Evolutionary conservation across 2,329 filamentous ascomycete species (phyloP).

Genomic region (Aureobasidium melanogenum): DNA sequence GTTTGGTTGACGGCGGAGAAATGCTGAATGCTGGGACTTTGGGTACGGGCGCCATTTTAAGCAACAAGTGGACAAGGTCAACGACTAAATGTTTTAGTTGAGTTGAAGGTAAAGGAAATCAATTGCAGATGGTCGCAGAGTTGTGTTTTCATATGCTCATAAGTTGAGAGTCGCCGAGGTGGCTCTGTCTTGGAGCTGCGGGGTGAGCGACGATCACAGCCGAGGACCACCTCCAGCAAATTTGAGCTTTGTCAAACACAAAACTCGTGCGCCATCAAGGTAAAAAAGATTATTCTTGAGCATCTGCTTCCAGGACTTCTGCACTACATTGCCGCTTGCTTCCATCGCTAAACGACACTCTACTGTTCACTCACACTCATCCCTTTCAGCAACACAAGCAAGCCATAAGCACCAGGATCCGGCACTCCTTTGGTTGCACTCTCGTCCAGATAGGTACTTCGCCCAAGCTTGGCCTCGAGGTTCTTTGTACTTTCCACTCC

Average conservation of each 20-base stretch:
- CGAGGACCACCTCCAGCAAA: neutral
- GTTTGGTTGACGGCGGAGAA: slow-evolving; percentile 16
- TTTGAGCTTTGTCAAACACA: neutral
- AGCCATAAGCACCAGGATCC: slow-evolving; percentile 29
- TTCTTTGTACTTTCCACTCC: slow-evolving; percentile 28
- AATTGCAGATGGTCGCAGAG: neutral
- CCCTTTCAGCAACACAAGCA: slow-evolving; percentile 27
- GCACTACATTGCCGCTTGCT: neutral
- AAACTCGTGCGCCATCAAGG: neutral
- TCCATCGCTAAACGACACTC: neutral
- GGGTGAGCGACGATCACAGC: slow-evolving; percentile 5
- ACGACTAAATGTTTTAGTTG: neutral
- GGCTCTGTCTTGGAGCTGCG: neutral
- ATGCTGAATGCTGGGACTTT: neutral
- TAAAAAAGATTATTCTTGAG: neutral
- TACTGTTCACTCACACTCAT: slow-evolving; percentile 16
- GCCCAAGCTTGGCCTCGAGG: slow-evolving; percentile 27
- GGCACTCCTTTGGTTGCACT: slow-evolving; percentile 27
- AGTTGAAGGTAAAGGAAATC: no score
- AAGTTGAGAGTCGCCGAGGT: neutral
- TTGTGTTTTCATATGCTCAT: neutral
- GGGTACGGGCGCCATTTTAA: neutral
- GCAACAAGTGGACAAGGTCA: neutral
- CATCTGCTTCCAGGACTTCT: neutral
- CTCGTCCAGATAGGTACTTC: slow-evolving; percentile 29